Evolutionary conservation across 108 stramenopile species (phyloP).

Genomic region (Cyclotella atomus): DNA sequence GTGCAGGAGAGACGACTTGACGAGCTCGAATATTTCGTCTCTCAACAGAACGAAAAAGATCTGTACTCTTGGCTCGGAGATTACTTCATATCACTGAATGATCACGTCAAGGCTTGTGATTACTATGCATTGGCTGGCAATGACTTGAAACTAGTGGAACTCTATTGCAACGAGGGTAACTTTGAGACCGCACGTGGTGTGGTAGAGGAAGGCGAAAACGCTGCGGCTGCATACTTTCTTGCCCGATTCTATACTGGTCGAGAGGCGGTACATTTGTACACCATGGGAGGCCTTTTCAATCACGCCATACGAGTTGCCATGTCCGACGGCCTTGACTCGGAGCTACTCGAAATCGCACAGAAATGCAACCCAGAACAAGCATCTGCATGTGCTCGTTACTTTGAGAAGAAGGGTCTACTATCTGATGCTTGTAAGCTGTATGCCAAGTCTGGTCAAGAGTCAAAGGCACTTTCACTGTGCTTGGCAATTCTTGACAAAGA

Average conservation of each 20-base stretch:
- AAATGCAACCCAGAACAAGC: constrained; percentile 48
- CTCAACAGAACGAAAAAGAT: constrained; percentile 43
- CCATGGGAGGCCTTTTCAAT: constrained; percentile 55
- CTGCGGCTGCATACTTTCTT: constrained; percentile 67
- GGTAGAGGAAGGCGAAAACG: constrained; percentile 53
- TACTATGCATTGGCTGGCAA: constrained; percentile 58
- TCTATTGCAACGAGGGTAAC: constrained; percentile 47
- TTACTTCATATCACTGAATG: constrained; percentile 56
- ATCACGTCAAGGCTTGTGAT: constrained; percentile 49
- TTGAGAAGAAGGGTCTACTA: constrained; percentile 60
- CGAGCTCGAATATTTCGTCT: constrained; percentile 60
- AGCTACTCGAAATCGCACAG: constrained; percentile 63
- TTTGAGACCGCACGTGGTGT: constrained; percentile 41
- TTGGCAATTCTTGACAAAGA: not conserved
- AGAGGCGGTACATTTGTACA: constrained; percentile 48
- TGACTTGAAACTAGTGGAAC: constrained; percentile 51
- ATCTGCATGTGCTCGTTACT: constrained; percentile 63
- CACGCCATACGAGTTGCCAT: constrained; percentile 76
- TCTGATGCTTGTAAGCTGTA: constrained; percentile 76
- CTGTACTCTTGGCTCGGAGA: constrained; percentile 68
- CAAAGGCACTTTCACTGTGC: constrained; percentile 40
- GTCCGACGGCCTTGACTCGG: constrained; percentile 51
- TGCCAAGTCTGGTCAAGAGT: constrained; percentile 62
- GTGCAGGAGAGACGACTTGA: constrained; percentile 44
- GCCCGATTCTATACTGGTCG: constrained; percentile 41